Evolutionary conservation across 1,284 basidiomycete species (phyloP), one percentile per base, ranked within the genome.

Genomic region (Ganoderma lucidum): DNA sequence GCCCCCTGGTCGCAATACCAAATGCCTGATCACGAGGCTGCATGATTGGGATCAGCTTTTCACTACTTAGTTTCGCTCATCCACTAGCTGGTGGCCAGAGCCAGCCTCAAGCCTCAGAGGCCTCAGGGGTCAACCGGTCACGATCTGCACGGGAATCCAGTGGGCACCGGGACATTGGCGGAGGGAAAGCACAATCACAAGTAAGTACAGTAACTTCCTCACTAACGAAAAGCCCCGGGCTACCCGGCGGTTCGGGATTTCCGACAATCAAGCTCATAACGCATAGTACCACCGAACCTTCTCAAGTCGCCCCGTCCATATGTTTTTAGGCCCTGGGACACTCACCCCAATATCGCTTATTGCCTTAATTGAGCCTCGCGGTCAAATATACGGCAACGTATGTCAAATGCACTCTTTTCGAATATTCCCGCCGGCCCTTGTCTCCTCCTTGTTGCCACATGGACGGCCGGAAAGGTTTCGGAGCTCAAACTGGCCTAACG

Each of bases 201-300:
- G 53, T 9, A 32, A 23, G 1, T 23, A 23, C 23, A 23, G 23
- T 23, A 23, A 23, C 30, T 17, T 32, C 8, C 23, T 53, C n/a
- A 12, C 48, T 5, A 14, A 28, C 10, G 23, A 53, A n/a, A 51
- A 8, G 23, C 3, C 12, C 48, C 48, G 48, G 23, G 23, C 53
- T 35, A 15, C 53, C 30, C 53, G 53, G 53, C 53, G 53, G 53
- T 35, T 17, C 17, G 30, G 30, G 30, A 28, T 19, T 35, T 35
- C 53, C 53, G 53, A 56, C 53, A 56, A 56, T 56, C 53, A 53
- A 53, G 48, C 48, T 53, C 48, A 53, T 56, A 35, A 30, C 53
- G 53, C 30, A 32, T 30, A 56, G 17, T 56, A 30, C 30, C 30
- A 14, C 53, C 53, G 53, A 56, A 19, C 15, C 15, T 32, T 56